Evolutionary conservation across 805 yeast genomes (phyloP), one percentile per base, ranked within the genome.

Genomic region (Candida ficus): DNA sequence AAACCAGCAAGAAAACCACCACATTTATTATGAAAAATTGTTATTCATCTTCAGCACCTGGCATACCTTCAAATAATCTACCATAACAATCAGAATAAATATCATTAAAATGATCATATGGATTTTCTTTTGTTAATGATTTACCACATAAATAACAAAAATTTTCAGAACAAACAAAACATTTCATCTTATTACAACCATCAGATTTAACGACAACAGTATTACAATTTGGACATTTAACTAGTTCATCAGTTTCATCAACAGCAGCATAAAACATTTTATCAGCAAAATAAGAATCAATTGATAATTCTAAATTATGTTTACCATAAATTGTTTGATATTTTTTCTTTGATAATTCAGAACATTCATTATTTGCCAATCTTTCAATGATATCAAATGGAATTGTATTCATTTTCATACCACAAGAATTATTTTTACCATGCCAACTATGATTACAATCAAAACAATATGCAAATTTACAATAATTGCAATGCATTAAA

Each of bases 121-220:
- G 78, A 38, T 71, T 70, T 7, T 52, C 57, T 5, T 58, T 56
- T 17, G 57, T 48, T 41, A 75, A 50, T 13, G 56, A 45, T 2
- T 50, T 54, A 2, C 79, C 80, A 59, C 86, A 80, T 9, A 76
- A 33, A 44, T 71, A 74, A 52, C 86, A 79, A 46, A 80, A 79
- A 32, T 57, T 50, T 0, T 70, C 61, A 5, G 49, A 47, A 45
- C 86, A 80, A 6, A 67, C 58, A 0, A 64, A 47, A 50, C 87
- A 79, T 29, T 63, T 66, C 80, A 80, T 77, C 50, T 75, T 77
- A 50, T 78, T 79, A 54, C 85, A 80, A 5, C 85, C 87, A 47
- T 78, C 83, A 19, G 70, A 61, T 42, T 76, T 68, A 43, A 76
- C 76, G 6, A 76, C 70, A 7, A 69, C 69, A 2, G 69, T 50